A percentile compares a stretch with the other conserved stretches of the same genome.
These are phyloP conservation scores for Boletus sensibilis DNA, from an alignment of 768 basidiomycete genomes.

Conservation along the genomic window DNA sequence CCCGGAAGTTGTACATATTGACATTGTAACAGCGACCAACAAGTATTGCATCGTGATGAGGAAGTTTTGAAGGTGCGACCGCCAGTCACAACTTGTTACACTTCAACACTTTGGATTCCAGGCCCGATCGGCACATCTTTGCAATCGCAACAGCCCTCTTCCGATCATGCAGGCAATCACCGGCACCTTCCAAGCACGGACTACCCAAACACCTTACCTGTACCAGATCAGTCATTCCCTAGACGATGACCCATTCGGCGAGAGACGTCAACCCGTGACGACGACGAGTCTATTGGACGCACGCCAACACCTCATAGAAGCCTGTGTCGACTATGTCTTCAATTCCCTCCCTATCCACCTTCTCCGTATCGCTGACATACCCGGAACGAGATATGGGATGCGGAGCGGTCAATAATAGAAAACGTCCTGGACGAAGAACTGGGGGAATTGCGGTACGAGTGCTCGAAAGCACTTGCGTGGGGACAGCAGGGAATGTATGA, in stretches of 20 bases:
- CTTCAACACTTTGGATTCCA: no score
- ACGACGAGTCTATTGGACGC: not conserved
- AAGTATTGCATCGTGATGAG: no score
- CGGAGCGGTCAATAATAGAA: slow-evolving; percentile 2
- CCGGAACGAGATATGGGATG: slow-evolving; percentile 5
- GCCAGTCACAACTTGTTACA: no score
- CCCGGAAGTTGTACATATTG: no score
- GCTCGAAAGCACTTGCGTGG: not conserved
- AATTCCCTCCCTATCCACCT: slow-evolving; percentile 6
- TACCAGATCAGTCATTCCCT: slow-evolving; percentile 6
- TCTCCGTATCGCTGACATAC: slow-evolving; percentile 4
- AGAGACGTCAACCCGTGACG: not conserved
- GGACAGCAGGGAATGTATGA: not conserved
- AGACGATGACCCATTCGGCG: slow-evolving; percentile 11
- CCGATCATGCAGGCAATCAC: no score
- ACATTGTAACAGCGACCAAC: no score
- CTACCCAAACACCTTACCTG: not conserved
- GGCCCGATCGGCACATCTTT: not conserved
- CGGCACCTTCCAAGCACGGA: not conserved
- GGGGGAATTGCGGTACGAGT: not conserved
- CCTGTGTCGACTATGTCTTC: slow-evolving; percentile 4
- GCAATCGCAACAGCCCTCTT: not conserved
- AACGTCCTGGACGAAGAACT: not conserved
- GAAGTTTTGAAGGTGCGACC: no score
- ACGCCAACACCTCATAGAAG: slow-evolving; percentile 5